Conservation (phyloP, 164 flowering plant genomes). For the Cinnamomum chago region DNA sequence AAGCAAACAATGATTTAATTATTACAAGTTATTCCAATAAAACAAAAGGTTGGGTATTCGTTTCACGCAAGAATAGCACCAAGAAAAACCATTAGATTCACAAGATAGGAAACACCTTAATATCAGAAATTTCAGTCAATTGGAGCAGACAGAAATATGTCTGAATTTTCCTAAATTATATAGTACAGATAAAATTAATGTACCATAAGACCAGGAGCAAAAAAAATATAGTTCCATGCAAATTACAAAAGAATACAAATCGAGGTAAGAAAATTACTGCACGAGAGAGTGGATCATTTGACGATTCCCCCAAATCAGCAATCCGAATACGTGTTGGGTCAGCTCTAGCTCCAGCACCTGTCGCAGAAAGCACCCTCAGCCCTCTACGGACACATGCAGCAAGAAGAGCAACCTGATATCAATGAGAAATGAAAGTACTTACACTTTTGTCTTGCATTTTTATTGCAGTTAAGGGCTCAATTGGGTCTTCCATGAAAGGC, state of each 20-base stretch:
- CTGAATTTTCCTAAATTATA: neutral
- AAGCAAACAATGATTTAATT: too few species aligned
- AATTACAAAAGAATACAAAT: neutral
- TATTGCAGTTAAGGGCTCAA: neutral
- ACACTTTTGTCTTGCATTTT: neutral
- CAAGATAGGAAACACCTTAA: too few species aligned
- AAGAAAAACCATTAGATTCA: too few species aligned
- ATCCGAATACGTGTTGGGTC: conserved; percentile 96
- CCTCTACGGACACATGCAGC: conserved; percentile 95
- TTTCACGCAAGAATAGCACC: too few species aligned
- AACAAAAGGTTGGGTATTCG: too few species aligned
- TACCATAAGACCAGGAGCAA: too few species aligned
- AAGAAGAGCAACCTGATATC: conserved; percentile 79
- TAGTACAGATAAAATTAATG: neutral
- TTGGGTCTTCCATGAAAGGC: neutral
- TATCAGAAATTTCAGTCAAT: too few species aligned
- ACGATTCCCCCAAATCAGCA: conserved; percentile 88
- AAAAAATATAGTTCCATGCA: neutral
- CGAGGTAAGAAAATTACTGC: conserved; percentile 37
- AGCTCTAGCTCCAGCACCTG: conserved; percentile 99
- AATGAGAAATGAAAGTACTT: neutral
- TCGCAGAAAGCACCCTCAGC: conserved; percentile 84
- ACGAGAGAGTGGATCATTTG: conserved; percentile 86
- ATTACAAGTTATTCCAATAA: too few species aligned
- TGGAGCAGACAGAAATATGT: neutral